A percentile compares a stretch with the other conserved stretches of the same genome.
phyloP scores from a whole-genome alignment of 768 basidiomycete genomes.

The Phylloporus arenicola region DNA sequence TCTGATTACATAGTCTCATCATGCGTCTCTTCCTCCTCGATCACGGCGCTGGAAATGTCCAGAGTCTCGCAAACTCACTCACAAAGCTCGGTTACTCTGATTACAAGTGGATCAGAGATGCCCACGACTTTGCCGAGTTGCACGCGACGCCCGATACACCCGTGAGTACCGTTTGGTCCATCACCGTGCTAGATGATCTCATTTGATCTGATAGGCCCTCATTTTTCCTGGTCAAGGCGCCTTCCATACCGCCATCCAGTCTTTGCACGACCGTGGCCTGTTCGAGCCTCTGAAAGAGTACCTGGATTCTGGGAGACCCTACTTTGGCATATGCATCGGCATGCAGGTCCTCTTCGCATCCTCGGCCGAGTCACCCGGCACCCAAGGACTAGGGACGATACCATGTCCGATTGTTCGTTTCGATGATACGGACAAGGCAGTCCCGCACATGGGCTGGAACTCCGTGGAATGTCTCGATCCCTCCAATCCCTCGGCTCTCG shows the following conservation, averaged over 20 bases:
- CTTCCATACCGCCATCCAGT: conserved; percentile 81
- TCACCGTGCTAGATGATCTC: conserved; percentile 7
- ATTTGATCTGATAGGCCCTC: conserved; percentile 57
- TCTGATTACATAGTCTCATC: background rate
- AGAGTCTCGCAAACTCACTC: conserved; percentile 90
- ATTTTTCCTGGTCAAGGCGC: conserved; percentile 97
- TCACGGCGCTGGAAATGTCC: conserved; percentile 94
- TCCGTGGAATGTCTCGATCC: conserved; percentile 53
- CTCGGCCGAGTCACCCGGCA: conserved; percentile 69
- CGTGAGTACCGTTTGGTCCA: conserved; percentile 47
- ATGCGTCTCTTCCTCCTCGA: conserved; percentile 85
- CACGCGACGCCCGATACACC: conserved; percentile 35
- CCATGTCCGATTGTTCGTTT: conserved; percentile 79
- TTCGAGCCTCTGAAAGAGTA: conserved; percentile 77
- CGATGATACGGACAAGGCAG: conserved; percentile 66
- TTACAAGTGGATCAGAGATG: conserved; percentile 82
- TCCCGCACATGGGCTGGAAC: conserved; percentile 99
- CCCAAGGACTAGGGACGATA: conserved; percentile 76
- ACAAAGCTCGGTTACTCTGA: conserved; percentile 68
- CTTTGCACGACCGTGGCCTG: conserved; percentile 67
- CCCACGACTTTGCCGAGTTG: conserved; percentile 70
- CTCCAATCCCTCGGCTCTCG: conserved; percentile 34
- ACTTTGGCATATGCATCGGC: conserved; percentile 98
- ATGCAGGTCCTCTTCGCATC: conserved; percentile 93
- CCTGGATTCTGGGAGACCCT: conserved; percentile 82